Conservation (phyloP, 345 rosid species). For the Aquilaria yunnanensis region DNA sequence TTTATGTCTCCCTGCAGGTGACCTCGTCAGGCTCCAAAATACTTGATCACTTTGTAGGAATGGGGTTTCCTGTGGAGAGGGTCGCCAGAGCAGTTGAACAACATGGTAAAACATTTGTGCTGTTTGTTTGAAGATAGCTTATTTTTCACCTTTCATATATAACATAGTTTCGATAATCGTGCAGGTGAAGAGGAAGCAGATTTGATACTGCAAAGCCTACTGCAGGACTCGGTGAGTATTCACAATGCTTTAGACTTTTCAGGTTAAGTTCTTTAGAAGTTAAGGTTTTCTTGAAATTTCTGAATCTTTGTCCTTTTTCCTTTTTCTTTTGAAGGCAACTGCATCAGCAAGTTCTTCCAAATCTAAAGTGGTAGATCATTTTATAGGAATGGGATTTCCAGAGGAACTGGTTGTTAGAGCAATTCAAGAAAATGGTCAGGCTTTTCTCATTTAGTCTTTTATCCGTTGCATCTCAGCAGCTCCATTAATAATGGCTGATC, state of each 20-base stretch:
- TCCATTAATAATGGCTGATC: neutral
- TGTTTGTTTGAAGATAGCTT: neutral
- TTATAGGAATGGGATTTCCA: slow-evolving; percentile 51
- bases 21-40: slow-evolving; percentile 31
- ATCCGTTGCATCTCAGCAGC: neutral
- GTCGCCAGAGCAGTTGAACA: slow-evolving; percentile 59
- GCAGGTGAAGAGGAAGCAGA: slow-evolving; percentile 46
- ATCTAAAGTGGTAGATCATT: slow-evolving; percentile 41
- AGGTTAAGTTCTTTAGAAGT: too few relatives aligned
- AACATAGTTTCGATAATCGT: slow-evolving; percentile 10
- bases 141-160: slow-evolving; percentile 12
- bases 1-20: too few relatives aligned
- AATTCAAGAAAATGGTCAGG: slow-evolving; percentile 44
- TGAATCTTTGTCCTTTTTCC: neutral
- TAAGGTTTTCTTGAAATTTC: too few relatives aligned
- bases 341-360: slow-evolving; percentile 34
- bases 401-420: slow-evolving; percentile 41
- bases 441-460: neutral
- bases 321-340: slow-evolving; percentile 15
- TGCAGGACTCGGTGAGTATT: slow-evolving; percentile 41
- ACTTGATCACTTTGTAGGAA: slow-evolving; percentile 50
- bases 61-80: slow-evolving; percentile 66
- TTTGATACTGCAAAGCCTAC: slow-evolving; percentile 47
- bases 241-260: neutral
- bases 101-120: slow-evolving; percentile 37